Percentiles rank a stretch among this genome's conserved stretches.
phyloP scores from a whole-genome alignment of 805 yeast genomes.

The Priceomyces castillae region DNA sequence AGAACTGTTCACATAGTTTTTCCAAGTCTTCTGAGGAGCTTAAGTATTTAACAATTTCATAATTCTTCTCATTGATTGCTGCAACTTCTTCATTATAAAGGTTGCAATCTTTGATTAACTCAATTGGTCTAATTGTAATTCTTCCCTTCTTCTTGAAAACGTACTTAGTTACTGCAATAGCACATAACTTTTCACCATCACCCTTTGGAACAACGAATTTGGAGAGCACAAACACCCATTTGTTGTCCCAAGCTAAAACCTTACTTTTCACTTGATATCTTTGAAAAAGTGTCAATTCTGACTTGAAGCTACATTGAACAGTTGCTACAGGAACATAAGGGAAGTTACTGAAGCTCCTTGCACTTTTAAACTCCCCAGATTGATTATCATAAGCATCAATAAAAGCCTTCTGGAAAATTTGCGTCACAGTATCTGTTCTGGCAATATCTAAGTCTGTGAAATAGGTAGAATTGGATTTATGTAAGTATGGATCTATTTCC shows the following conservation, averaged over 20 bases:
- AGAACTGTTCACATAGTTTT: constrained; percentile 9
- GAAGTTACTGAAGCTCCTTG: constrained; percentile 25
- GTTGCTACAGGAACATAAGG: constrained; percentile 80
- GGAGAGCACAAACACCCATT: constrained; percentile 76
- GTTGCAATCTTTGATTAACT: constrained; percentile 55
- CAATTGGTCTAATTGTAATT: constrained; percentile 67
- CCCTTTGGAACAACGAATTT: constrained; percentile 49
- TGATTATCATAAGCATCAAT: constrained; percentile 41
- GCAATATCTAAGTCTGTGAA: constrained; percentile 78
- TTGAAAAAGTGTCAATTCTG: constrained; percentile 70
- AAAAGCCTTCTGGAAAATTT: constrained; percentile 57
- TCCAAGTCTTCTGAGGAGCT: constrained; percentile 34
- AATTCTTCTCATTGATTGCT: constrained; percentile 37
- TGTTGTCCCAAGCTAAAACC: constrained; percentile 79
- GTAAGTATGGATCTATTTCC: constrained; percentile 84
- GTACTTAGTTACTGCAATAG: constrained; percentile 70
- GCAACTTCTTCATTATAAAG: constrained; percentile 52
- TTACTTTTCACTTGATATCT: constrained; percentile 53
- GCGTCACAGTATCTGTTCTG: constrained; percentile 60
- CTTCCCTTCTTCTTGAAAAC: constrained; percentile 74
- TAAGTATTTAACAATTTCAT: constrained; percentile 36
- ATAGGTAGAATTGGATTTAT: constrained; percentile 85
- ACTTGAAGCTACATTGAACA: constrained; percentile 62
- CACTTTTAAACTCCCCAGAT: constrained; percentile 28
- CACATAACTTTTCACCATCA: constrained; percentile 34